These are phyloP conservation scores for Alternaria gansuensis DNA, from an alignment of 2,329 filamentous ascomycete species.

Conservation along the genomic window DNA sequence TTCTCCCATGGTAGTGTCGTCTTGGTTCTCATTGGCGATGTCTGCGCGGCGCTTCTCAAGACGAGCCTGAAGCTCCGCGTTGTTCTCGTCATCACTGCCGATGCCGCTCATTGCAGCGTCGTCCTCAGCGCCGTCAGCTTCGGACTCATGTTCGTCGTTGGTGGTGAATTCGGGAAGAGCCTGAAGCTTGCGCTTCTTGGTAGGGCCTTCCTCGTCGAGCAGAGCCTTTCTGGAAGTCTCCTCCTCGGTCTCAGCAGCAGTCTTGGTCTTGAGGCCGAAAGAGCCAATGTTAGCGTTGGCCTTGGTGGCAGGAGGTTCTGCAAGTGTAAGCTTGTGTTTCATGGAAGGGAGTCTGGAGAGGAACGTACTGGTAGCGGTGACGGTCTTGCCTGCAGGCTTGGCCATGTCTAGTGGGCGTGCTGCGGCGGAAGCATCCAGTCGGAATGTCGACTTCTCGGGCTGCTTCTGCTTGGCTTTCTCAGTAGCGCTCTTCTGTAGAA, in stretches of 20 bases:
- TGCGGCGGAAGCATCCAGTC: conserved; percentile 45
- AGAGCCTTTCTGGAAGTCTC: conserved; percentile 79
- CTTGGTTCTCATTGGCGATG: conserved; percentile 61
- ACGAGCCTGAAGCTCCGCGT: conserved; percentile 83
- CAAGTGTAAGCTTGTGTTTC: conserved; percentile 28
- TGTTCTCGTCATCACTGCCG: conserved; percentile 85
- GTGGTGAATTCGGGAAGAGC: conserved; percentile 79
- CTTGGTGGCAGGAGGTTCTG: conserved; percentile 63
- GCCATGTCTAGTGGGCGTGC: conserved; percentile 39
- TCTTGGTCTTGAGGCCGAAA: conserved; percentile 76
- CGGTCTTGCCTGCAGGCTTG: conserved; percentile 41
- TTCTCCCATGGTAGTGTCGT: conserved; percentile 59
- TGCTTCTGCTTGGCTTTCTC: conserved; percentile 74
- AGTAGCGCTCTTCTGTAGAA: conserved; percentile 84
- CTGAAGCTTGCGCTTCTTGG: conserved; percentile 84
- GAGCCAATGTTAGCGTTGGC: conserved; percentile 78
- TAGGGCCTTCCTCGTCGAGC: conserved; percentile 80
- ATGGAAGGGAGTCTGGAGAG: background rate
- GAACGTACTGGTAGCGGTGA: conserved; percentile 32
- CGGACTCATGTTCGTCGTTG: conserved; percentile 52
- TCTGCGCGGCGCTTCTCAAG: conserved; percentile 77
- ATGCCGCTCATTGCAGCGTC: conserved; percentile 79
- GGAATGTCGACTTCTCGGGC: conserved; percentile 51
- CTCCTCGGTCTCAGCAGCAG: conserved; percentile 72
- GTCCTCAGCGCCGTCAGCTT: conserved; percentile 64